These are phyloP conservation scores for Leptodontidium sp. DNA, from an alignment of 2,329 filamentous ascomycete genomes.

Conservation along the genomic window DNA sequence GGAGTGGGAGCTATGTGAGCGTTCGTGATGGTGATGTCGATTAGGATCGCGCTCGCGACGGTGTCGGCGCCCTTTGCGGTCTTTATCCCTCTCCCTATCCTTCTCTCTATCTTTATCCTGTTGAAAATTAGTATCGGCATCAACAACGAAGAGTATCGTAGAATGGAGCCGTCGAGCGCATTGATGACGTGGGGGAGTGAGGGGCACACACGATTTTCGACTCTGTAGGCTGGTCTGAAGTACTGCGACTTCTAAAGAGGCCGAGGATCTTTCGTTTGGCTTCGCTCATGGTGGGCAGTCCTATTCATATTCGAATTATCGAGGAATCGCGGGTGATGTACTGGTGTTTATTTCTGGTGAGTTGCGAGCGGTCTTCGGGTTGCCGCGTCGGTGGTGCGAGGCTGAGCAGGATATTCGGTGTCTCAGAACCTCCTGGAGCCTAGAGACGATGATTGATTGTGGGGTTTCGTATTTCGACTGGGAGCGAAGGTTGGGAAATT, in stretches of 20 bases:
- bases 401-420: conserved; percentile 24
- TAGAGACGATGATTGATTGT: conserved; percentile 1
- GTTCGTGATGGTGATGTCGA: conserved; percentile 40
- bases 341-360: not conserved
- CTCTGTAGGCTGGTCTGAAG: conserved; percentile 50
- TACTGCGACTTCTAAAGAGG: conserved; percentile 59
- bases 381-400: conserved; percentile 26
- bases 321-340: not conserved
- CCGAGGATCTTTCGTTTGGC: conserved; percentile 44
- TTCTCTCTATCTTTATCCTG: conserved; percentile 23
- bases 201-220: conserved; percentile 40
- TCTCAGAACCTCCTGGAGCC: conserved; percentile 14
- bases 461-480: not conserved
- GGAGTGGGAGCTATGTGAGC: conserved; percentile 14
- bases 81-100: conserved; percentile 24
- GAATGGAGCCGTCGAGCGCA: not conserved
- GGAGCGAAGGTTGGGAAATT: not conserved
- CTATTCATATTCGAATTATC: conserved; percentile 11
- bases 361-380: not conserved
- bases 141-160: not conserved
- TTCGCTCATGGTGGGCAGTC: conserved; percentile 40
- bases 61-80: conserved; percentile 41
- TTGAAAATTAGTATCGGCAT: not conserved
- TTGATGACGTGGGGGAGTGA: conserved; percentile 6
- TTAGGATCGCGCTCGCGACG: conserved; percentile 50